Evolutionary conservation across 176 grass and related monocot genomes (phyloP), one percentile per base, ranked within the genome.

Genomic region (Sorghum bicolor): DNA sequence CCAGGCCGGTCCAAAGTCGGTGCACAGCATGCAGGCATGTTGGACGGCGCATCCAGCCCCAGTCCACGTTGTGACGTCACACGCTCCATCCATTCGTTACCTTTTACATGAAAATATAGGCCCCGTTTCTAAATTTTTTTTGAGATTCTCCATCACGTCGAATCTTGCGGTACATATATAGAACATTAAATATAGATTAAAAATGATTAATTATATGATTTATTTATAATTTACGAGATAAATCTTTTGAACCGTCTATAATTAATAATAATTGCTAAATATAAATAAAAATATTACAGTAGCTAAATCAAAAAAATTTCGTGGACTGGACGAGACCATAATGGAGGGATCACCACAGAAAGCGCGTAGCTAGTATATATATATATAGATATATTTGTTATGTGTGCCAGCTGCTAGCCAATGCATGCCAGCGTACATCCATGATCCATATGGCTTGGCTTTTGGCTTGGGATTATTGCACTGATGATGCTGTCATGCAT

Each of bases 11-110:
- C 41, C 41, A 9, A 9, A 53, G 50, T 53, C 50, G 50, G 52
- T 55, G 52, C 52, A 22, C 52, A 9, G 52, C 52, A 53, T 15
- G 50, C 50, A 65, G 74, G 16, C 47, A 78, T 37, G 37, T 85
- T 89, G 76, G 82, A 80, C 87, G 82, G 87, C 45, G 86, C 67
- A 32, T 58, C 44, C 6, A 52, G 48, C 17, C 38, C 47, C 37
- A 78, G 57, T 28, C 79, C 64, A 87, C 75, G 38, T 80, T 60
- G 34, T 73, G 45, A 30, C 22, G 69, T 66, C 87, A 75, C 87
- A 75, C 31, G 69, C 55, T 68, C 63, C 82, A 83, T 50, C 28
- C 15, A 17, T 15, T 48, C 47, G 0, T 17, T 6, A 36, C 32
- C 29, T 17, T 39, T 10, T 41, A 47, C 19, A 25, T 48, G 13